A percentile compares a stretch with the other conserved stretches of the same genome.
Evolutionary conservation across 2,329 filamentous ascomycete genomes (phyloP).

Genomic region (Tolypocladium tropicale): DNA sequence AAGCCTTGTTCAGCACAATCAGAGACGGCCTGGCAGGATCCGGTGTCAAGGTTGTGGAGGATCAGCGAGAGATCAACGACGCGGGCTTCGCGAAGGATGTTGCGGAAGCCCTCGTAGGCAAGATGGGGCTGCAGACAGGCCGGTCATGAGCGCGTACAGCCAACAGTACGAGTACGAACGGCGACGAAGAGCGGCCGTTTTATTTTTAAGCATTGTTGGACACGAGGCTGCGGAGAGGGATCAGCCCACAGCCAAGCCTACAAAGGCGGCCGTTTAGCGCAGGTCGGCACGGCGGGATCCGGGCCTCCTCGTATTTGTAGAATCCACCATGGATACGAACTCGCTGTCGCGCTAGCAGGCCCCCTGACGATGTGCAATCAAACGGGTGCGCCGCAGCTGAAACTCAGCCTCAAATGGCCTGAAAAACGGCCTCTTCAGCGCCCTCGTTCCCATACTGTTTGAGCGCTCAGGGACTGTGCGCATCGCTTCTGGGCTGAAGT

Average conservation of each 20-base stretch:
- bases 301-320: too few relatives aligned
- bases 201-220: neutral
- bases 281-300: neutral
- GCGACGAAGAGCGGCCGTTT: neutral
- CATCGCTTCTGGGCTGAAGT: too few relatives aligned
- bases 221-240: neutral
- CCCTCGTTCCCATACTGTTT: neutral
- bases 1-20: constrained; percentile 42
- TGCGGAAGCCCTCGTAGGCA: constrained; percentile 27
- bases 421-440: neutral
- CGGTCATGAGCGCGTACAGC: too few relatives aligned
- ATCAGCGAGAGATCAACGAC: constrained; percentile 44
- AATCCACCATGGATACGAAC: neutral
- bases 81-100: constrained; percentile 35
- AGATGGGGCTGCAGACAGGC: constrained; percentile 14
- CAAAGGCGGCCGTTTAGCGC: neutral
- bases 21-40: constrained; percentile 35
- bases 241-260: too few relatives aligned
- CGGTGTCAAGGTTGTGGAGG: constrained; percentile 37
- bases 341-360: neutral
- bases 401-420: neutral
- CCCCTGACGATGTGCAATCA: neutral
- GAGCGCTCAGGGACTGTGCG: too few relatives aligned
- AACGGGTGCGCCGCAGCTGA: neutral
- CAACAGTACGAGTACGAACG: too few relatives aligned